These are phyloP conservation scores for Cryptosporidium andersoni DNA, from an alignment of 169 alveolate genomes.

Conservation along the genomic window DNA sequence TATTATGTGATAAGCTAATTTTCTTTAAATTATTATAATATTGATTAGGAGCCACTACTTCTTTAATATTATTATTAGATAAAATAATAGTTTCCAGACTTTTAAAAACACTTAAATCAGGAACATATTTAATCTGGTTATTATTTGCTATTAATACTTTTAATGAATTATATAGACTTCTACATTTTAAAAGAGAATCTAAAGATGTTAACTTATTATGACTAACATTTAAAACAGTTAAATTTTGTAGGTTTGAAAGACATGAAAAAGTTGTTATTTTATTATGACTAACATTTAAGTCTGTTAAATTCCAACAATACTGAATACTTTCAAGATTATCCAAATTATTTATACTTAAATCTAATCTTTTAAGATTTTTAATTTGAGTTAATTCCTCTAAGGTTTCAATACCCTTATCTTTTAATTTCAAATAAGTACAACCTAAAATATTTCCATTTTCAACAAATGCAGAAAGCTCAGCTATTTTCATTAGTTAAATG, in stretches of 20 bases:
- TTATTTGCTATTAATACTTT: conserved; percentile 63
- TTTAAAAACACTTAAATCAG: conserved; percentile 48
- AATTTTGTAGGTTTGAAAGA: conserved; percentile 23
- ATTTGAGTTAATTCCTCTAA: conserved; percentile 57
- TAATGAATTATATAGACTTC: conserved; percentile 27
- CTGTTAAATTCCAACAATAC: conserved; percentile 62
- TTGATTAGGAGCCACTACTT: conserved; percentile 31
- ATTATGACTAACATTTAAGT: conserved; percentile 50
- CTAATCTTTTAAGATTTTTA: conserved; percentile 36
- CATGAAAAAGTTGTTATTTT: conserved; percentile 14
- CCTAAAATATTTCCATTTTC: conserved; percentile 53
- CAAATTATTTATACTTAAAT: conserved; percentile 35
- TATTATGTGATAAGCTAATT: conserved; percentile 40
- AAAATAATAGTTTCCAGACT: conserved; percentile 42
- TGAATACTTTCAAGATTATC: conserved; percentile 11
- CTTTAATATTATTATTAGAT: conserved; percentile 28
- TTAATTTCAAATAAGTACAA: conserved; percentile 13
- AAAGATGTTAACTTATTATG: conserved; percentile 37
- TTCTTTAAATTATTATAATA: conserved; percentile 35
- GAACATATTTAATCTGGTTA: conserved; percentile 37
- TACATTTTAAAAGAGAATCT: conserved; percentile 21
- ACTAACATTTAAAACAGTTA: conserved; percentile 37
- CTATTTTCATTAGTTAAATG: neutral
- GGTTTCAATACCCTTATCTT: conserved; percentile 2
- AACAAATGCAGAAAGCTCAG: conserved; percentile 29